Conservation (phyloP, 805 yeast species). For the Candida ponderosae region DNA sequence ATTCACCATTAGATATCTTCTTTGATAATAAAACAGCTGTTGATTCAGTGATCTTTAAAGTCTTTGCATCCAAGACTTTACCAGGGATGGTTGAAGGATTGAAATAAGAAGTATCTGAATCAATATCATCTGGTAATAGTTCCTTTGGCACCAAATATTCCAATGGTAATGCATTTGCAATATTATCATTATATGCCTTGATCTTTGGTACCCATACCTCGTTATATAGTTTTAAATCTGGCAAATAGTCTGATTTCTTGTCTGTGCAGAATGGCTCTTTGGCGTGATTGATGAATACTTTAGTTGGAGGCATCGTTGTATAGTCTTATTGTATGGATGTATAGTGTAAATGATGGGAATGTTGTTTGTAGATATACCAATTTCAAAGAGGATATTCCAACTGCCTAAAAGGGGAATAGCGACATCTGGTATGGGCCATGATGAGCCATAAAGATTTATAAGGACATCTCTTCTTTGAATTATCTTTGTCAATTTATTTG, state of each 20-base stretch:
- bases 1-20: conserved; percentile 9
- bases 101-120: conserved; percentile 10
- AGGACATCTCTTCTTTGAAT: no score
- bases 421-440: neutral
- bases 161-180: conserved; percentile 13
- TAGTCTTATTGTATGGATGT: no score
- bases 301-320: conserved; percentile 1
- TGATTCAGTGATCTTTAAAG: conserved; percentile 13
- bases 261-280: conserved; percentile 9
- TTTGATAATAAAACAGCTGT: conserved; percentile 13
- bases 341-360: no score
- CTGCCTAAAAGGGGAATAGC: neutral
- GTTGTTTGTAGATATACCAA: no score
- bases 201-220: conserved; percentile 18
- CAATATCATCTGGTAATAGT: conserved; percentile 13
- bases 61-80: conserved; percentile 10
- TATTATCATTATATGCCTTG: conserved; percentile 13
- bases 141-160: conserved; percentile 14
- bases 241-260: conserved; percentile 4
- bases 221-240: conserved; percentile 11
- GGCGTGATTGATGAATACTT: conserved; percentile 9
- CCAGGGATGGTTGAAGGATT: conserved; percentile 16
- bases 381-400: no score
- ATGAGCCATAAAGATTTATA: no score
- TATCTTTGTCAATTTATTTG: no score